These are phyloP conservation scores for Fusarium phyllophilum DNA, from an alignment of 2,329 filamentous ascomycete genomes.

Conservation along the genomic window DNA sequence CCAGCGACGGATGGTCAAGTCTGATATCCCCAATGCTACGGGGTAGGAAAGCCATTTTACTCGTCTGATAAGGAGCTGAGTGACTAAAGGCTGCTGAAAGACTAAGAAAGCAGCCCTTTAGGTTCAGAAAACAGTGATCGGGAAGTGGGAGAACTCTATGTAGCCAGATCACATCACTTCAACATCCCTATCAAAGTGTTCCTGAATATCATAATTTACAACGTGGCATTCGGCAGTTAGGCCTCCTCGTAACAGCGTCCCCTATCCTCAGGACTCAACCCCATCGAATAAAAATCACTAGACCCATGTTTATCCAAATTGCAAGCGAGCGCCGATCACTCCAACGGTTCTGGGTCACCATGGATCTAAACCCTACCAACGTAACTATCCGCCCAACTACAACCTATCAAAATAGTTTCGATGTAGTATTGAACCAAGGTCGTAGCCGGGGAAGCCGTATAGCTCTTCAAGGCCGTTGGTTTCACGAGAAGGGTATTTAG, in stretches of 20 bases:
- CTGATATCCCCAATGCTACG: not conserved
- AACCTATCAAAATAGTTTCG: not conserved
- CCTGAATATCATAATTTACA: conserved; percentile 15
- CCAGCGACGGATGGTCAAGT: accelerated
- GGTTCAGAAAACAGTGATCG: not conserved
- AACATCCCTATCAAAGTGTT: not conserved
- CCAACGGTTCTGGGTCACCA: conserved; percentile 11
- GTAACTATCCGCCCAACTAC: not conserved
- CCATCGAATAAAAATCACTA: not conserved
- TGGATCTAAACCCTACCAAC: not conserved
- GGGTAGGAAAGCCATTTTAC: accelerated
- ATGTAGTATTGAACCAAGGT: not conserved
- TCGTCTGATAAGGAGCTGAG: not conserved
- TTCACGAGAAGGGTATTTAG: not conserved
- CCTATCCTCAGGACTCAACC: not conserved
- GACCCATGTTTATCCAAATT: not conserved
- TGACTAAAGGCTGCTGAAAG: not conserved
- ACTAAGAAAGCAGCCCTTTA: not conserved
- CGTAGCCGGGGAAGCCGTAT: not conserved
- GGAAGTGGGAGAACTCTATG: not conserved
- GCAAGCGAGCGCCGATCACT: conserved; percentile 18
- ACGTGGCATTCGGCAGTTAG: conserved; percentile 13
- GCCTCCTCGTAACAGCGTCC: not conserved
- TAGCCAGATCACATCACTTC: not conserved
- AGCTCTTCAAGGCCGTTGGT: not conserved